phyloP scores from a whole-genome alignment of 108 stramenopile genomes.

The Parmales sp. region DNA sequence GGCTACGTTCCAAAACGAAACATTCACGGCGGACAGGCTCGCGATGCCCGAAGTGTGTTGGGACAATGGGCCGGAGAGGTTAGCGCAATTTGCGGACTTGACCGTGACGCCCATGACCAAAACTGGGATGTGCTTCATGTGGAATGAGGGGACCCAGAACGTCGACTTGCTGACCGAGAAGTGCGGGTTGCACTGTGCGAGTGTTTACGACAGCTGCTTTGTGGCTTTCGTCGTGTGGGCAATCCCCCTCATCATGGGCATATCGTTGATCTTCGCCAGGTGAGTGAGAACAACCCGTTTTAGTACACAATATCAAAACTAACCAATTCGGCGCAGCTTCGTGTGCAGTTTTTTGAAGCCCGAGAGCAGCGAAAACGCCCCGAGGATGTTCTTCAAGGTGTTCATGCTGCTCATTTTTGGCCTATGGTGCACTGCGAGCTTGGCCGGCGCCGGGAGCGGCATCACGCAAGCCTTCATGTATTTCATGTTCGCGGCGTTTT shows the following conservation, averaged over 20 bases:
- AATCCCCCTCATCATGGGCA: slow-evolving; percentile 34
- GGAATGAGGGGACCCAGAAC: neutral
- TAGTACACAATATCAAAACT: neutral
- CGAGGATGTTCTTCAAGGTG: slow-evolving; percentile 39
- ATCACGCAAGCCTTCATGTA: slow-evolving; percentile 25
- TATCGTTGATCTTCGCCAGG: slow-evolving; percentile 33
- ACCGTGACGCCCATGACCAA: slow-evolving; percentile 14
- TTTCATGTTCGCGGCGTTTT: slow-evolving; percentile 36
- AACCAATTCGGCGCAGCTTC: slow-evolving; percentile 7
- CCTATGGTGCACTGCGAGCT: slow-evolving; percentile 39
- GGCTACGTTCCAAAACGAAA: neutral
- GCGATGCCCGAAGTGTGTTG: neutral
- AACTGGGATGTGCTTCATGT: slow-evolving; percentile 21
- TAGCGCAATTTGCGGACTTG: slow-evolving; percentile 21
- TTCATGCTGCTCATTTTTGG: slow-evolving; percentile 36
- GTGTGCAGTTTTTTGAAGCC: slow-evolving; percentile 40
- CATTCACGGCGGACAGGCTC: neutral
- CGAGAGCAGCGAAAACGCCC: slow-evolving; percentile 31
- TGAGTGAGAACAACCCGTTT: too few relatives aligned
- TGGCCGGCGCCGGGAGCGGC: slow-evolving; percentile 38
- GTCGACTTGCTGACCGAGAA: slow-evolving; percentile 16
- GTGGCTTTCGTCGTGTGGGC: slow-evolving; percentile 44
- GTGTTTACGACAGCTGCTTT: slow-evolving; percentile 33
- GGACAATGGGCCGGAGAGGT: neutral
- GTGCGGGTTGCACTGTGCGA: slow-evolving; percentile 17